phyloP scores from a whole-genome alignment of 1,284 basidiomycete species.

The Xerocomus minutiporus region DNA sequence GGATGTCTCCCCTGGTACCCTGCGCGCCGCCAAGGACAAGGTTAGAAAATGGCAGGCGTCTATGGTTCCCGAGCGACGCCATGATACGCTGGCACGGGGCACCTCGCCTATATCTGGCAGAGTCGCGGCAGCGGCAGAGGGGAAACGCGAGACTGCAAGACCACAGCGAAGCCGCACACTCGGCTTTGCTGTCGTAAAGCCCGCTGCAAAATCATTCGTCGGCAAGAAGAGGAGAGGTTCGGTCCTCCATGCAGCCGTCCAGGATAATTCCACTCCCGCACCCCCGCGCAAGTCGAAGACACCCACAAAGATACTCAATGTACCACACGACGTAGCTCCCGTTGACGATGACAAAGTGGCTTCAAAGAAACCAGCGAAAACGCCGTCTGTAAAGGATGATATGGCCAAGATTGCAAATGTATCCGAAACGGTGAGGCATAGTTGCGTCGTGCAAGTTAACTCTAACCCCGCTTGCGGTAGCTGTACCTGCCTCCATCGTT shows the following conservation, averaged over 20 bases:
- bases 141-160: constrained; percentile 7
- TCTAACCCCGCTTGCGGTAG: constrained; percentile 20
- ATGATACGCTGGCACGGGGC: not conserved
- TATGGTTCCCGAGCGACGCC: constrained; percentile 13
- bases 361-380: constrained; percentile 1
- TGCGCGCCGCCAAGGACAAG: constrained; percentile 30
- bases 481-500: constrained; percentile 32
- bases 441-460: constrained; percentile 4
- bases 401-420: constrained; percentile 27
- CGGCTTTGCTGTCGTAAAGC: constrained; percentile 32
- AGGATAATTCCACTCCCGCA: constrained; percentile 4
- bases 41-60: constrained; percentile 31
- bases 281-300: constrained; percentile 1
- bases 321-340: not conserved
- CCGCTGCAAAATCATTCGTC: constrained; percentile 11
- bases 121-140: not conserved
- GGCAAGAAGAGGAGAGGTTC: constrained; percentile 18
- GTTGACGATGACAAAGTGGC: not conserved
- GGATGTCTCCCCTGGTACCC: constrained; percentile 16
- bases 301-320: constrained; percentile 1
- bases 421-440: constrained; percentile 27
- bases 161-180: constrained; percentile 20
- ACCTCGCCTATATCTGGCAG: constrained; percentile 3
- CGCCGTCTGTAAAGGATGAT: constrained; percentile 3
- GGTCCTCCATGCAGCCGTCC: constrained; percentile 2